Base-by-base conservation (phyloP, 805 yeast species). In the Yarrowia sp. region DNA sequence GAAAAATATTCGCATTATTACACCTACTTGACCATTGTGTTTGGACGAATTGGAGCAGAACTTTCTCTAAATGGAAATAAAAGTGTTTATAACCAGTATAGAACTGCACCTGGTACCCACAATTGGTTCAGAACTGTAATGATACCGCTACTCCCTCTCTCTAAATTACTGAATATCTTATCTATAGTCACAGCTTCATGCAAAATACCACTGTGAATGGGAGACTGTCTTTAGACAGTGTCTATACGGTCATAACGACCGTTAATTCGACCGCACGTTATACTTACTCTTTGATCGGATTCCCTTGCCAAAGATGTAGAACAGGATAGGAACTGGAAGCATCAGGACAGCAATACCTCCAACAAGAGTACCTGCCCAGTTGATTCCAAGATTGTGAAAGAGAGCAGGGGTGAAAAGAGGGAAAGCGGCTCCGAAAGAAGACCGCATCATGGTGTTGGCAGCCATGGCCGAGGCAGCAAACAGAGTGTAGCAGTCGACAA, bases 401-500 rank as follows among this genome's bases (percentile, higher is more conserved):
- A 90, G 86, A 68, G 82, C 85, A 3, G 81, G 76, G 0, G 91
- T 89, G 72, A 89, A 89, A 64, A 89, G 77, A 44, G 91, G 91
- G 81, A 85, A 85, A 0, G 84, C 85, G 26, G 87, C 89, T 61
- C 89, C 93, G 68, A 85, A 84, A 0, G 79, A 77, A 2, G 89
- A 83, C 76, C 95, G 83, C 72, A 88, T 73, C 71, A 89, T 81
- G 0, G 92, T 84, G 73, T 88, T 88, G 9, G 84, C 91, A 2
- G 92, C 90, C 66, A 87, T 76, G 2, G 91, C 93, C 26, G 92
- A 87, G 6, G 96, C 96, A 1, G 95, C 90, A 72, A 85, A 82
- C 62, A 82, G 69, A 67, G 87, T 78, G 73, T 89, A 89, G 28
- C 86, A 79, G 73, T 89, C 96, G 69, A 89, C 80, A 72, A 89